phyloP scores from a whole-genome alignment of 2,329 filamentous ascomycete species.

The Aspergillus sclerotialis region DNA sequence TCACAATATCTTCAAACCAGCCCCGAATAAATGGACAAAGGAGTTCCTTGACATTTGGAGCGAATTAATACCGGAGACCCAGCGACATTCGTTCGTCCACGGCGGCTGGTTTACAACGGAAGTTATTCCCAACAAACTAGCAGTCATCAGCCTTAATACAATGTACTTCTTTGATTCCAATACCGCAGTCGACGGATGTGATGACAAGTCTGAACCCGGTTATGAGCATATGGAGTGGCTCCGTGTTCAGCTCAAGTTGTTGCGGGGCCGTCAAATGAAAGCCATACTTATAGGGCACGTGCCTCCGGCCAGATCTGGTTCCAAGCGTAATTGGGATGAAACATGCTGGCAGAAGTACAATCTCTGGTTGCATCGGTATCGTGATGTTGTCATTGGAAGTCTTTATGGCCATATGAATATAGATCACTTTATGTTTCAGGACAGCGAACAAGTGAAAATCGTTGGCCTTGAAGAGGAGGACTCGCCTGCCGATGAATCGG shows the following conservation, averaged over 20 bases:
- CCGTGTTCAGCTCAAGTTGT: slow-evolving; percentile 73
- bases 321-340: slow-evolving; percentile 89
- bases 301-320: slow-evolving; percentile 75
- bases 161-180: slow-evolving; percentile 95
- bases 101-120: slow-evolving; percentile 95
- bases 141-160: slow-evolving; percentile 91
- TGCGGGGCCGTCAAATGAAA: slow-evolving; percentile 82
- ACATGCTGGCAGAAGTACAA: slow-evolving; percentile 98
- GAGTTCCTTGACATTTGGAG: slow-evolving; percentile 73
- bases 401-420: slow-evolving; percentile 97
- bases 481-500: slow-evolving; percentile 10
- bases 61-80: slow-evolving; percentile 82
- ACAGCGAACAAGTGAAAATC: slow-evolving; percentile 68
- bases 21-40: slow-evolving; percentile 80
- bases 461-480: slow-evolving; percentile 25
- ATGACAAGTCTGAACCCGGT: slow-evolving; percentile 69
- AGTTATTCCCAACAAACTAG: slow-evolving; percentile 76
- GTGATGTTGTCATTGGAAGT: slow-evolving; percentile 74
- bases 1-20: slow-evolving; percentile 83
- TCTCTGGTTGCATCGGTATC: slow-evolving; percentile 81
- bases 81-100: slow-evolving; percentile 82
- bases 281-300: slow-evolving; percentile 92
- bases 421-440: slow-evolving; percentile 91
- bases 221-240: slow-evolving; percentile 97
- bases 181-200: slow-evolving; percentile 86